These are phyloP conservation scores for Trypanosomatidae sp. DNA, from an alignment of 208 protist species.

Conservation along the genomic window DNA sequence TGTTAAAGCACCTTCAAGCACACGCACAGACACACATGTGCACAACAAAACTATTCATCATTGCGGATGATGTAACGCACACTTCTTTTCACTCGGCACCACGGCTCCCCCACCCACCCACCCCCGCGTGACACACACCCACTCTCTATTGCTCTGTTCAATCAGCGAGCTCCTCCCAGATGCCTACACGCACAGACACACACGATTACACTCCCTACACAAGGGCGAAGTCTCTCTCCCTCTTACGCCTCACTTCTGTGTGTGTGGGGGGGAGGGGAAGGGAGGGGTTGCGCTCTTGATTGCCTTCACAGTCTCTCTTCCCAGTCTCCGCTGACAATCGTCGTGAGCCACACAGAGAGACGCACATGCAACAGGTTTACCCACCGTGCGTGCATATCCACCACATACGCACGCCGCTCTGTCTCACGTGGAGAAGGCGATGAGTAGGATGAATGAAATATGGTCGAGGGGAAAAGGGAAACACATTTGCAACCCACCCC, in stretches of 20 bases:
- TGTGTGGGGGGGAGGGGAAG: background rate
- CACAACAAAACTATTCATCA: background rate
- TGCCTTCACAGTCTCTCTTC: no score
- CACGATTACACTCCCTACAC: no score
- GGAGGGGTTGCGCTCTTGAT: no score
- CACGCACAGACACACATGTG: background rate
- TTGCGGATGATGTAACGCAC: background rate
- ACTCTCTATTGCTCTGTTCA: background rate
- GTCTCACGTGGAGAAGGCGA: background rate
- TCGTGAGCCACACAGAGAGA: no score
- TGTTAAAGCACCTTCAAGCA: background rate
- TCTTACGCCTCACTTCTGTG: background rate
- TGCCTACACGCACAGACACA: no score
- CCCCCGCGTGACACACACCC: background rate
- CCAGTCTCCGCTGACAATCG: no score
- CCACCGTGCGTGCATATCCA: no score
- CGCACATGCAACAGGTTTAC: no score
- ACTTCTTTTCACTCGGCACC: background rate
- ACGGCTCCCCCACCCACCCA: background rate
- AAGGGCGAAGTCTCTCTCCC: background rate
- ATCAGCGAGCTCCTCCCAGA: no score
- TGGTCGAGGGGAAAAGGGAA: no score
- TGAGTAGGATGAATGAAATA: no score
- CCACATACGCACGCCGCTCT: background rate
- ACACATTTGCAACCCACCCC: no score